Base-by-base conservation (phyloP, 495 filamentous ascomycete species). In the Podospora sp. region DNA sequence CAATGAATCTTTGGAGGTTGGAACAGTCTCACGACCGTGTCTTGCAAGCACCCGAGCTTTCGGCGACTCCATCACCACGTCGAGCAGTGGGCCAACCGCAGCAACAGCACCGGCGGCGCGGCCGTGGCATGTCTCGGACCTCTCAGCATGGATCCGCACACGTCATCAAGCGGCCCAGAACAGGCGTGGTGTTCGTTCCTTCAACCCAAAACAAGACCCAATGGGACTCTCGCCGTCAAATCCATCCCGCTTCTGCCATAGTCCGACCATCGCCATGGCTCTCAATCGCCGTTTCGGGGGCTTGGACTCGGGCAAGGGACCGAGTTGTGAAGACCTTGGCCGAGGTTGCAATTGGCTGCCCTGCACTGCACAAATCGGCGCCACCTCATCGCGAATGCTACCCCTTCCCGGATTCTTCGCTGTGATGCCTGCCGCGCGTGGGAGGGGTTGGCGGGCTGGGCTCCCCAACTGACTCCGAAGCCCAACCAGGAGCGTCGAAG, bases 321-420 rank as follows among this genome's bases (percentile, higher is more conserved):
- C 24, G n/a, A 11, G 51, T 20, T 5, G 51, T 55, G 33, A 6
- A 55, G 51, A 55, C 16, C 51, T 55, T 55, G 51, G 51, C 51
- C 51, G 1, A 57, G 11, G 40, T 46, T 46, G 40, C 53, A 57
- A 57, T 57, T 55, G 52, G 53, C 53, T 57, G 53, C 53, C 53
- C 22, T 57, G 53, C 26, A 24, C 53, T 57, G 53, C 53, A 57
- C 53, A 57, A 57, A 26, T 27, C 53, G 53, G 53, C 53, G 53
- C 53, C 53, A 57, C 53, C 20, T 14, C 53, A 57, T 2, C 53
- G 53, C 22, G 53, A 57, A 57, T 57, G 53, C 6, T 9, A 57
- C 53, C 22, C 53, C 22, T 57, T 50, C 36, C 36, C n/a, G 36
- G 20, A 21, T 35, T 36, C 26, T 22, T 55, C 52, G 52, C 52